phyloP scores from a whole-genome alignment of 306 rosid species.

The Acacia crassicarpa region DNA sequence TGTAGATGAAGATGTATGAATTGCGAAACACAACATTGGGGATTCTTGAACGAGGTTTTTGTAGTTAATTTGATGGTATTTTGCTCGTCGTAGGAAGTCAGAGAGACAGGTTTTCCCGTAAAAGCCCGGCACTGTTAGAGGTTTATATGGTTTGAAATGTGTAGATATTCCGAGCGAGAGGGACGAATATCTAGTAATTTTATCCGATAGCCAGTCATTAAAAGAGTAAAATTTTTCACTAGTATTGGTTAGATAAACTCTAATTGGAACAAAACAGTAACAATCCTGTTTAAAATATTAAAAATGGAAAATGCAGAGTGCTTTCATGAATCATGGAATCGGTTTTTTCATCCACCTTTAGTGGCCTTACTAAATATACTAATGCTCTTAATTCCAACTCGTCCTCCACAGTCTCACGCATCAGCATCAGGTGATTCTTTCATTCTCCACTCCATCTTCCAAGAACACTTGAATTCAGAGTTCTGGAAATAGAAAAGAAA shows the following conservation, averaged over 20 bases:
- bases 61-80: not conserved
- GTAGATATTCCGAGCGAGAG: no score
- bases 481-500: not conserved
- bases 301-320: not conserved
- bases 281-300: no score
- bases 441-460: not conserved
- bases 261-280: no score
- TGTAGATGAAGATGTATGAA: not conserved
- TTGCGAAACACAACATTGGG: no score
- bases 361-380: not conserved
- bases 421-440: not conserved
- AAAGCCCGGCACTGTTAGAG: no score
- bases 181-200: no score
- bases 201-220: no score
- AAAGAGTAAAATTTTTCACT: no score
- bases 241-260: no score
- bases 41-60: no score
- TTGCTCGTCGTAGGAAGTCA: not conserved
- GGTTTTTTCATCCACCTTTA: not conserved
- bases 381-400: not conserved
- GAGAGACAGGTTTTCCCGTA: not conserved
- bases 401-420: not conserved
- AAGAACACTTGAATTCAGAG: not conserved
- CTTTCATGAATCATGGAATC: not conserved
- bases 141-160: no score